Evolutionary conservation across 2,329 filamentous ascomycete species (phyloP).

Genomic region (Lasiodiplodia citricola): DNA sequence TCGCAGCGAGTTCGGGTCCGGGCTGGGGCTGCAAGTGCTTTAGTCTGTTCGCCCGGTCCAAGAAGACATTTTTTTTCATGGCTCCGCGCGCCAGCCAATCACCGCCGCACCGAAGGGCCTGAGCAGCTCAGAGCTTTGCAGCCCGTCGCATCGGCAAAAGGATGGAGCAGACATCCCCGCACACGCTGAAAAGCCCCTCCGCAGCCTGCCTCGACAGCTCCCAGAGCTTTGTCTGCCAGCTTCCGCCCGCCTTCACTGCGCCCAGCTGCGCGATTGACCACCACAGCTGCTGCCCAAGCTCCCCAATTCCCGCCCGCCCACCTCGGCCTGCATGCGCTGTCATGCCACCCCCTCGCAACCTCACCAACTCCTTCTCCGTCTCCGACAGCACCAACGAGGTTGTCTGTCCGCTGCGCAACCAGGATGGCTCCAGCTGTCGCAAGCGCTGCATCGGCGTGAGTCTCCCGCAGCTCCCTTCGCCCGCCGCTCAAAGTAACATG

Average conservation of each 20-base stretch:
- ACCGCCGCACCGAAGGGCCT: slow-evolving; percentile 18
- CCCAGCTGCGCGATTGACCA: slow-evolving; percentile 4
- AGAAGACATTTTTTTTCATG: slow-evolving; percentile 18
- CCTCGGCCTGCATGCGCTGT: slow-evolving; percentile 46
- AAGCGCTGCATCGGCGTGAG: slow-evolving; percentile 98
- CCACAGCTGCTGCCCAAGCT: slow-evolving; percentile 9
- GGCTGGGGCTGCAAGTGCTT: slow-evolving; percentile 7
- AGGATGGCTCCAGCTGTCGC: slow-evolving; percentile 94
- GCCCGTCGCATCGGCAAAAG: slow-evolving; percentile 17
- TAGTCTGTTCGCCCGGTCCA: not conserved
- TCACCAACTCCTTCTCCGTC: slow-evolving; percentile 90
- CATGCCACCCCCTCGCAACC: slow-evolving; percentile 87
- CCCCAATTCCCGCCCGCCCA: slow-evolving; percentile 36
- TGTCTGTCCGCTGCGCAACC: slow-evolving; percentile 92
- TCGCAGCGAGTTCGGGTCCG: slow-evolving; percentile 4
- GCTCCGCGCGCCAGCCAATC: slow-evolving; percentile 20
- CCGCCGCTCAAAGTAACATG: slow-evolving; percentile 37
- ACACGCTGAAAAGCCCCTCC: slow-evolving; percentile 24
- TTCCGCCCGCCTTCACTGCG: not conserved
- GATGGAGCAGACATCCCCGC: slow-evolving; percentile 24
- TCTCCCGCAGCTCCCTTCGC: slow-evolving; percentile 44
- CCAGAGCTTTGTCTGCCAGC: slow-evolving; percentile 9
- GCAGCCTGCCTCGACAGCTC: slow-evolving; percentile 13
- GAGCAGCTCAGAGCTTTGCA: slow-evolving; percentile 23
- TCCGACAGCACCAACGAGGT: slow-evolving; percentile 94